Base-by-base conservation (phyloP, 2,329 filamentous ascomycete species). In the Neonectria sp. region DNA sequence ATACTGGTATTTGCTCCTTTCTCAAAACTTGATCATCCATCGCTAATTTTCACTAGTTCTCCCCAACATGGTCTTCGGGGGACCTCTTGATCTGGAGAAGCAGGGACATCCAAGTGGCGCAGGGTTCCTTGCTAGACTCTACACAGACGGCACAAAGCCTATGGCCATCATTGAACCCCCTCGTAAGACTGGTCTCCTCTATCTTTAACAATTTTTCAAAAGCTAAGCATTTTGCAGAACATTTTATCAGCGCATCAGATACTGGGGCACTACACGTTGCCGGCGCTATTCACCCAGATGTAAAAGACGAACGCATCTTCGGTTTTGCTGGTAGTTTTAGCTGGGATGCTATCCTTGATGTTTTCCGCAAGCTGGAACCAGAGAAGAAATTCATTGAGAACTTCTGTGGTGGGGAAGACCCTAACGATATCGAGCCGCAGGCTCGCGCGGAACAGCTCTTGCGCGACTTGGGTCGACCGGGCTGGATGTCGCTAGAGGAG, bases 11-110 rank as follows among this genome's bases (percentile, higher is more conserved):
- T 58, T n/a, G 11, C 3, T 25, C 4, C 13, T 11, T 25, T 15
- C 29, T 6, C 2, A 25, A 37, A 43, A 4, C 17, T 12, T 17
- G 24, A 13, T 3, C n/a, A 13, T 3, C 3, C n/a, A 3, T 12
- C 33, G 4, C 59, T 67, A 25, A 61, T n/a, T 1, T n/a, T 37
- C 25, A 9, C 6, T 56, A 56, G 72, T 80, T 1, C 60, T 79
- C 8, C 75, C 77, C 0, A 71, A 72, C 25, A 48, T 73, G 43
- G 76, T 74, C 31, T 63, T 76, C 6, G 76, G 75, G 4, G 59
- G 51, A 17, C 66, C 63, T 15, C 58, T 78, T 6, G 65, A 73
- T 40, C 25, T 53, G 11, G 40, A 65, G 24, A 67, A 63, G 33
- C 72, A 73, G 35, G 72, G 71, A 1, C 52, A 72, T 40, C 68